Evolutionary conservation across 257 asterid genomes (phyloP).

Genomic region (Jacaranda mimosifolia): DNA sequence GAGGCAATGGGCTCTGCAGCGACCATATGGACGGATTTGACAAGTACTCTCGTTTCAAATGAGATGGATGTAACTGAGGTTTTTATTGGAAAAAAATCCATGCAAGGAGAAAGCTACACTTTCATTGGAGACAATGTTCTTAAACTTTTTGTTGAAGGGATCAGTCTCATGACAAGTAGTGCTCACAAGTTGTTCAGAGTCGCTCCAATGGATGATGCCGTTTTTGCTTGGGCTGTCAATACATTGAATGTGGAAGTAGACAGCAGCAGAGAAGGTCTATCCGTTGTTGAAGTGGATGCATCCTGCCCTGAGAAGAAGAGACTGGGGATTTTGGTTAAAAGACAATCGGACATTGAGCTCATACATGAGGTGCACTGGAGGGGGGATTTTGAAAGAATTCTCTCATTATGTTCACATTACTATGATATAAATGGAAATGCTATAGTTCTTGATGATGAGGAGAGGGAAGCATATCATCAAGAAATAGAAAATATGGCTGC

Average conservation of each 20-base stretch:
- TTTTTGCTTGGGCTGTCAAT: conserved; percentile 40
- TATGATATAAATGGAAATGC: conserved; percentile 44
- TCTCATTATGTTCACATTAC: conserved; percentile 53
- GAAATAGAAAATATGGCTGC: conserved; percentile 59
- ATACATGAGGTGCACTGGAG: conserved; percentile 56
- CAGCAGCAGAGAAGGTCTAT: background rate
- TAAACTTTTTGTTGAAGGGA: conserved; percentile 47
- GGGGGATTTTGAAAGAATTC: conserved; percentile 67
- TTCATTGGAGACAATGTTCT: conserved; percentile 35
- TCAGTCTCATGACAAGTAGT: conserved; percentile 49
- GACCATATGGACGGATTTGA: conserved; percentile 24
- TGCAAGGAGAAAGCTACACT: conserved; percentile 10
- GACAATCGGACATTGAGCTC: background rate
- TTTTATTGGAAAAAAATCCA: conserved; percentile 43
- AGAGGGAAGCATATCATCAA: conserved; percentile 35
- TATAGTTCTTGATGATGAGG: conserved; percentile 29
- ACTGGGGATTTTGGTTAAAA: conserved; percentile 13
- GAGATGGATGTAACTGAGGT: conserved; percentile 38
- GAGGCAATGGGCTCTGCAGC: conserved; percentile 28
- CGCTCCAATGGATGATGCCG: conserved; percentile 41
- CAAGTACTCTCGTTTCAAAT: conserved; percentile 15
- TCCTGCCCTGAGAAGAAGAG: conserved; percentile 20
- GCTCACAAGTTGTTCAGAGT: conserved; percentile 32
- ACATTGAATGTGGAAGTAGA: conserved; percentile 33
- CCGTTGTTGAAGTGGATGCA: conserved; percentile 7